phyloP scores from a whole-genome alignment of 495 filamentous ascomycete species.

The Annulohypoxylon bovei region DNA sequence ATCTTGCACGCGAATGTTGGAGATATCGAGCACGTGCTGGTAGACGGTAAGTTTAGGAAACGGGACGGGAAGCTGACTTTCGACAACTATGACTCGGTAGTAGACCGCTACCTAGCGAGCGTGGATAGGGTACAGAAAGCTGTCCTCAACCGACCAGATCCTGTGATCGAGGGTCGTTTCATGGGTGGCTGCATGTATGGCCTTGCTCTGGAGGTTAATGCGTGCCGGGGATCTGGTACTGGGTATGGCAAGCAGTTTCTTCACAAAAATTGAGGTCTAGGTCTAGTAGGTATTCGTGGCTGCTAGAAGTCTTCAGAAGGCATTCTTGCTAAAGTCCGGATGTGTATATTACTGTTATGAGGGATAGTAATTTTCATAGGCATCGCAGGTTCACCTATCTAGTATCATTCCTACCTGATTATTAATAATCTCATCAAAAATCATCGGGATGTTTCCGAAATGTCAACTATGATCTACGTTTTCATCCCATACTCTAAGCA shows the following conservation, averaged over 20 bases:
- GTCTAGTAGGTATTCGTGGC: background rate
- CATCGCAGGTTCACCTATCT: background rate
- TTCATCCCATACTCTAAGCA: background rate
- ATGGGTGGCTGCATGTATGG: conserved; percentile 37
- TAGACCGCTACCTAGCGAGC: conserved; percentile 45
- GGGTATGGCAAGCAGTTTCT: conserved; percentile 45
- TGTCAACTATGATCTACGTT: background rate
- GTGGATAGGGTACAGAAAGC: conserved; percentile 44
- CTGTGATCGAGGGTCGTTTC: conserved; percentile 32
- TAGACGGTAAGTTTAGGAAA: conserved; percentile 58
- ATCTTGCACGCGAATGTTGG: conserved; percentile 60
- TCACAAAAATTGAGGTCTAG: background rate
- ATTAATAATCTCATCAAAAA: background rate
- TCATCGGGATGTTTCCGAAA: background rate
- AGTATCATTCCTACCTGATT: background rate
- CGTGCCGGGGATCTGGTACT: conserved; percentile 27
- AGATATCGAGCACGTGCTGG: conserved; percentile 59
- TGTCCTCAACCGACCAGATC: conserved; percentile 17
- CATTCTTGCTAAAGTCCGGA: background rate
- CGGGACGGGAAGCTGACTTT: conserved; percentile 48
- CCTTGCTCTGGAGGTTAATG: conserved; percentile 32
- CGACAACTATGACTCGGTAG: conserved; percentile 40
- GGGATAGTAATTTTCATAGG: background rate
- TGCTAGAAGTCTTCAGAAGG: background rate
- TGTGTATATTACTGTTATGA: background rate